Evolutionary conservation across 2,329 filamentous ascomycete species (phyloP).

Genomic region (Dactylellina drechsleri): DNA sequence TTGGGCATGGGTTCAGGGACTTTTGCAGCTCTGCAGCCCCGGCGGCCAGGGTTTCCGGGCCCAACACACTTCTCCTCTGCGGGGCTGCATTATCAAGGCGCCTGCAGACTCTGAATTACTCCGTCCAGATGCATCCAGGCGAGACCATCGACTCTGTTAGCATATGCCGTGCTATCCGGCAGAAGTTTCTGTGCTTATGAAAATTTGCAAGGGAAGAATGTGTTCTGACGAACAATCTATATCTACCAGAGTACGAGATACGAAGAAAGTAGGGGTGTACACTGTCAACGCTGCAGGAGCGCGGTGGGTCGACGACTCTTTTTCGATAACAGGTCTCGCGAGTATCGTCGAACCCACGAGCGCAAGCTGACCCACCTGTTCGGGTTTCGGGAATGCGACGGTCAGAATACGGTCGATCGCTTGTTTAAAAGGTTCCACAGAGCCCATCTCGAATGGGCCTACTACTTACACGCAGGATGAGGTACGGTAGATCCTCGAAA

Average conservation of each 20-base stretch:
- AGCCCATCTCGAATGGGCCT: constrained; percentile 39
- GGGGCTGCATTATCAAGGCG: constrained; percentile 13
- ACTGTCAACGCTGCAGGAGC: too few species aligned
- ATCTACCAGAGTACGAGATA: background rate
- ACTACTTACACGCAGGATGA: constrained; percentile 42
- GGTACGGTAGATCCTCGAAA: constrained; percentile 47
- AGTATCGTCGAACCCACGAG: constrained; percentile 4
- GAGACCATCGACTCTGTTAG: constrained; percentile 17
- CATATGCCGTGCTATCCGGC: constrained; percentile 41
- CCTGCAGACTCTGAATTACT: constrained; percentile 30
- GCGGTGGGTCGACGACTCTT: constrained; percentile 7
- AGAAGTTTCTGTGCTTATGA: background rate
- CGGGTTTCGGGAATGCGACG: constrained; percentile 33
- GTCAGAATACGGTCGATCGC: background rate
- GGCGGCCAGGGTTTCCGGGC: constrained; percentile 23
- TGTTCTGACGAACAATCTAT: background rate
- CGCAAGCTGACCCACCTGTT: constrained; percentile 20
- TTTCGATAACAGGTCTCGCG: background rate
- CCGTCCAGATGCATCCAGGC: constrained; percentile 19
- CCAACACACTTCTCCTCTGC: constrained; percentile 10
- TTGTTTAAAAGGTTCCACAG: constrained; percentile 46
- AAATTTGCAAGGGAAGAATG: background rate
- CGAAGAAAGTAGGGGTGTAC: background rate
- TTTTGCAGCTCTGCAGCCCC: background rate
- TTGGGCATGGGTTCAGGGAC: background rate